Evolutionary conservation across 495 filamentous ascomycete species (phyloP).

Genomic region (Penicillium coprophilum): DNA sequence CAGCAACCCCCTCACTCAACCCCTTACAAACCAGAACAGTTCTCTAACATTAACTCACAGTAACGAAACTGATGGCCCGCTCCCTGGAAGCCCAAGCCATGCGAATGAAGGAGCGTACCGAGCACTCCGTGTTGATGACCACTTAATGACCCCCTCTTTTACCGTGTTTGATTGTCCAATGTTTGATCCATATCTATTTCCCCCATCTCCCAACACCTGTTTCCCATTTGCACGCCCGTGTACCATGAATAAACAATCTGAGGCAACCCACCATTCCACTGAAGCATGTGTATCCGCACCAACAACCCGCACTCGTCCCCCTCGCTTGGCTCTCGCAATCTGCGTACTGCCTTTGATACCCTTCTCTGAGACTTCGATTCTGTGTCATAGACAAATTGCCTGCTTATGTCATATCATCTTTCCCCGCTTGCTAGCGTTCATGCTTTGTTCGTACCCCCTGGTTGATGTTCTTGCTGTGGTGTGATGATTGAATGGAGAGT

Average conservation of each 20-base stretch:
- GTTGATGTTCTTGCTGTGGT: neutral
- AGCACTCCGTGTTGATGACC: conserved; percentile 57
- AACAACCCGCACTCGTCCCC: conserved; percentile 2
- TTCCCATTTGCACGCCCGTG: conserved; percentile 8
- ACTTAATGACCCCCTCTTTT: conserved; percentile 30
- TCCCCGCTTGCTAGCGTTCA: conserved; percentile 8
- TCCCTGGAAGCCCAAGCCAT: conserved; percentile 83
- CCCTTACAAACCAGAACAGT: neutral
- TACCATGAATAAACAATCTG: conserved; percentile 19
- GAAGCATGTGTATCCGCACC: conserved; percentile 10
- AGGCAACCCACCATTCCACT: conserved; percentile 4
- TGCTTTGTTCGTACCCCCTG: neutral
- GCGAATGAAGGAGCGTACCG: conserved; percentile 71
- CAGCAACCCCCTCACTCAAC: neutral
- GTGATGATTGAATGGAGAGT: conserved; percentile 9
- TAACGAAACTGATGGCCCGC: conserved; percentile 84
- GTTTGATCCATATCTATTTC: conserved; percentile 8
- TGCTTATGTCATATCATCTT: conserved; percentile 15
- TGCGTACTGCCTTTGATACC: conserved; percentile 12
- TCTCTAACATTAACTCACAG: conserved; percentile 38
- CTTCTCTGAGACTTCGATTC: conserved; percentile 14
- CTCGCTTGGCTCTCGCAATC: conserved; percentile 4
- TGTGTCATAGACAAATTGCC: conserved; percentile 26
- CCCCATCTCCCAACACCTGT: conserved; percentile 3
- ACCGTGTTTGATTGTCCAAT: conserved; percentile 9